Base-by-base conservation (phyloP, 306 rosid species). In the Rosa lucieae region DNA sequence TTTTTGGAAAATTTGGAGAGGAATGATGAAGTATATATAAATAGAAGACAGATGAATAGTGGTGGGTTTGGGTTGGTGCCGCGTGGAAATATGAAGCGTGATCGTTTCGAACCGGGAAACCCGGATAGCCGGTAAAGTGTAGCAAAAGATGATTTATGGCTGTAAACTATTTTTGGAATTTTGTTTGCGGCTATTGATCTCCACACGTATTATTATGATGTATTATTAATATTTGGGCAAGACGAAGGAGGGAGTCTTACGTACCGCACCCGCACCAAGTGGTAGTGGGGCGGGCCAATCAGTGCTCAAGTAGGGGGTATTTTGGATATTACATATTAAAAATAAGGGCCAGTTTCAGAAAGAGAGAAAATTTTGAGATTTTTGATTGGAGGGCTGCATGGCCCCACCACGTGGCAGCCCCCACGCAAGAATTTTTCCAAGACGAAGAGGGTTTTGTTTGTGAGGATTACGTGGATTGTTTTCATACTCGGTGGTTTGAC, bases 111-210 rank as follows among this genome's bases (percentile, higher is more conserved):
- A 79, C 82, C 78, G 74, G 74, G 67, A 77, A 83, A 87, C 86
- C 76, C 84, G 88, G 72, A 14, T 37, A 21, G 21, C 88, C 91
- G 81, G 92, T 88, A 66, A 77, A 39, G 13, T 15, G 82, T 37
- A 40, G 39, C 8, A 12, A 74, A 74, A 74, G 51, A 46, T 55
- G 21, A 39, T 2, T 42, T 23, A 18, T 42, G 20, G 78, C 47
- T 40, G 35, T 21, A 29, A 13, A 40, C 29, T 6, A 39, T 20
- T 52, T 70, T 35, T 49, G 52, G 17, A 56, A 53, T 39, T 59
- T 62, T 55, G 8, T 47, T 42, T 59, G 77, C 56, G 85, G 82
- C 86, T 72, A 61, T 79, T 79, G 32, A 68, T 37, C 44, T 63
- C 21, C 82, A 78, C 85, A 75, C 79, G 83, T 63, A 32, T 32